Percentiles rank a stretch among this genome's conserved stretches.
Evolutionary conservation across 345 rosid genomes (phyloP).

Genomic region (Triadica sebifera): DNA sequence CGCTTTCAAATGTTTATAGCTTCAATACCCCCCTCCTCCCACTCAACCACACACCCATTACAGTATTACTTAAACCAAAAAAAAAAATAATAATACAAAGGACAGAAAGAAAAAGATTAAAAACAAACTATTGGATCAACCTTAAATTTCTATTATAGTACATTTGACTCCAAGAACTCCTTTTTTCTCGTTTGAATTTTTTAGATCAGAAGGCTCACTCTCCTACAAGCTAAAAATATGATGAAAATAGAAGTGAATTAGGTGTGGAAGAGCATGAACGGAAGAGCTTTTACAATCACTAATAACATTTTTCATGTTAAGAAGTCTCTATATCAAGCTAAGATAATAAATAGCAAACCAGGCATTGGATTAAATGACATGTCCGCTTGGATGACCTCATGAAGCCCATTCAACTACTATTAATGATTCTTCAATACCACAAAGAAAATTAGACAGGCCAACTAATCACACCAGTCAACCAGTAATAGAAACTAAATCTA

Average conservation of each 20-base stretch:
- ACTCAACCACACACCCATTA: not conserved
- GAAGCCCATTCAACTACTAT: conserved; percentile 8
- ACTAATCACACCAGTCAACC: not conserved
- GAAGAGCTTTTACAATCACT: not conserved
- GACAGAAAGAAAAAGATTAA: not conserved
- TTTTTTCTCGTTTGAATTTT: not conserved
- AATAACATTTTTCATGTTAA: not conserved
- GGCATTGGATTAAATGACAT: not conserved
- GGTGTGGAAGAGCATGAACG: not conserved
- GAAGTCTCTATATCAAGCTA: not conserved
- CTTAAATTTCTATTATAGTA: not conserved
- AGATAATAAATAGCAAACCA: not conserved
- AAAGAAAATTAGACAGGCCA: not conserved
- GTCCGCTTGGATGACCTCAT: not conserved
- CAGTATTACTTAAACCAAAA: not conserved
- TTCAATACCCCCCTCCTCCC: not conserved
- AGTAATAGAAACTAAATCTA: not conserved
- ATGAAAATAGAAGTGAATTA: not conserved
- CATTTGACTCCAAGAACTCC: not conserved
- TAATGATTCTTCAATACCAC: not conserved
- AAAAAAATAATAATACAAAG: not conserved
- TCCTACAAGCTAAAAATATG: not conserved
- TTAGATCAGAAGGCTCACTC: not conserved
- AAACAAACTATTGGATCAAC: not conserved
- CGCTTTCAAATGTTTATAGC: not conserved